Evolutionary conservation across 352 stramenopile species (phyloP), one percentile per base, ranked within the genome.

Genomic region (Phytopythium aichiense): DNA sequence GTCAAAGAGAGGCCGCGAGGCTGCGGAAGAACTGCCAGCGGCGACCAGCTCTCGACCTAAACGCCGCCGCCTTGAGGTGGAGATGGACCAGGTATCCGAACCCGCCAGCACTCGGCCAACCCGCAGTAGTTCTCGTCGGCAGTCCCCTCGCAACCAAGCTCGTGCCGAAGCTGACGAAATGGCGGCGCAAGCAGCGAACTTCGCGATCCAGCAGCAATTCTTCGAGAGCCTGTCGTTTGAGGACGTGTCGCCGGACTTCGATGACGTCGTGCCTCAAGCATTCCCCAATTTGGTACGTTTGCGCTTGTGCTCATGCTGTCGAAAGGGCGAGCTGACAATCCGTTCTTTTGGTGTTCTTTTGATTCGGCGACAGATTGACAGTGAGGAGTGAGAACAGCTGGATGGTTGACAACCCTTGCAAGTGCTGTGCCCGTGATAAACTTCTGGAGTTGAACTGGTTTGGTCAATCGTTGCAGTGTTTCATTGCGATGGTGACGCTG

Each of bases 281-380:
- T 88, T 67, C 46, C 71, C 79, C 22, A 64, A 79, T 52, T 31
- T 88, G 55, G 69, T 86, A 53, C 40, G 65, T 57, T 51, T 15
- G 11, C 22, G 23, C 6, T 31, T 7, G 22, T 7, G 15, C 31
- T 16, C 31, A 2, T 35, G 16, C 28, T n/a, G 22, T 56, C 40
- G 5, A 20, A 49, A 16, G 28, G 30, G n/a, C 2, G 22, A 33
- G 46, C 30, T 40, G 23, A 48, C 33, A 11, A 50, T 25, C 4
- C 9, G 15, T 45, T 16, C 6, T 16, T 46, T 15, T 43, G 33
- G 23, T 37, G 15, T 45, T 16, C 6, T 16, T 46, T 15, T 43
- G 33, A 33, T 37, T 8, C 37, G 43, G 33, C 8, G 31, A 20
- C 35, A 49, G 52, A 48, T 58, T 46, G 33, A 46, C 20, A 37